Evolutionary conservation across 2,329 filamentous ascomycete genomes (phyloP).

Genomic region (Chlorencoelia australis): DNA sequence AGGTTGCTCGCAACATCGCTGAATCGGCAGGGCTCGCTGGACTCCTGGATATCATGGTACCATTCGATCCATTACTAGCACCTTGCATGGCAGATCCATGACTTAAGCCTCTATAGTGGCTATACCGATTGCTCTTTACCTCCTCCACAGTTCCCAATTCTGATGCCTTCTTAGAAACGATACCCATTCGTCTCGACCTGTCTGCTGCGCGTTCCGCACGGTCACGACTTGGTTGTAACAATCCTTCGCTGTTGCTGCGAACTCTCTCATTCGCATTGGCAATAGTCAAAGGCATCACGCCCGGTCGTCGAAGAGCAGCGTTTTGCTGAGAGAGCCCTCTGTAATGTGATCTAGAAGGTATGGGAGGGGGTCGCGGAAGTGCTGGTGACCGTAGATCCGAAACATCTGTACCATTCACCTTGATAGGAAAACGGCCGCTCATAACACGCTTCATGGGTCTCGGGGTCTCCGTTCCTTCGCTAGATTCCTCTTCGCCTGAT

Average conservation of each 20-base stretch:
- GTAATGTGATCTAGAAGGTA: conserved; percentile 73
- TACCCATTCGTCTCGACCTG: conserved; percentile 53
- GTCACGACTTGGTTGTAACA: conserved; percentile 38
- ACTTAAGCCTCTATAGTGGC: conserved; percentile 56
- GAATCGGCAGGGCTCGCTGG: conserved; percentile 51
- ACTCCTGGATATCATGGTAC: conserved; percentile 29
- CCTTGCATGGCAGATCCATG: conserved; percentile 59
- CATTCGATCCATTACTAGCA: conserved; percentile 20
- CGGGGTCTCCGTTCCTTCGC: conserved; percentile 72
- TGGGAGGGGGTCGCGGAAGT: conserved; percentile 58
- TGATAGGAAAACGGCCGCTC: conserved; percentile 58
- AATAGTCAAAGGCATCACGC: conserved; percentile 60
- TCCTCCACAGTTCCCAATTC: conserved; percentile 56
- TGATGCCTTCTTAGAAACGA: conserved; percentile 48
- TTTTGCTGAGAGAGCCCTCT: conserved; percentile 63
- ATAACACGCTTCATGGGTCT: conserved; percentile 53
- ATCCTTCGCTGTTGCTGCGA: conserved; percentile 55
- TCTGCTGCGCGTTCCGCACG: conserved; percentile 32
- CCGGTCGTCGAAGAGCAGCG: conserved; percentile 52
- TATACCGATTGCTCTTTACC: conserved; percentile 51
- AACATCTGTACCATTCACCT: conserved; percentile 64
- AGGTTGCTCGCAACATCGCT: conserved; percentile 45
- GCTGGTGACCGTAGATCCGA: conserved; percentile 59
- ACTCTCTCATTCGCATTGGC: conserved; percentile 59
- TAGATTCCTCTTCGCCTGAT: conserved; percentile 49